A percentile compares a stretch with the other conserved stretches of the same genome.
Evolutionary conservation across 371 early-diverging fungal genomes (phyloP).

Genomic region (Saksenaea oblongispora): DNA sequence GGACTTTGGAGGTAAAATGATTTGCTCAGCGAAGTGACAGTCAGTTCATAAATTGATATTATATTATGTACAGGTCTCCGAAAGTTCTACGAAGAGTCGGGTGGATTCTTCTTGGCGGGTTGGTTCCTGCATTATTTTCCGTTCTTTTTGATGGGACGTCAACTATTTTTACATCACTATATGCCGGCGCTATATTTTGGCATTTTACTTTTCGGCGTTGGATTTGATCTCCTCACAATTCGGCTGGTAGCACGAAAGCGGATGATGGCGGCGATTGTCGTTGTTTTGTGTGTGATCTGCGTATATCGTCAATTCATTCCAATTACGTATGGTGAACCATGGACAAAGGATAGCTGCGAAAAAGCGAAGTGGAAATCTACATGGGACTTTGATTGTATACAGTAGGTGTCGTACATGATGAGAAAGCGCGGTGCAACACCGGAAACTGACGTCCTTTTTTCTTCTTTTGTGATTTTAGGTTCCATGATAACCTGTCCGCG

Average conservation of each 20-base stretch:
- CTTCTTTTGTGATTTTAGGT: constrained; percentile 19
- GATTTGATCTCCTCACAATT: constrained; percentile 79
- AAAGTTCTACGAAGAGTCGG: constrained; percentile 64
- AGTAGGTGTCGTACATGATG: constrained; percentile 18
- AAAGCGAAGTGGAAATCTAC: constrained; percentile 77
- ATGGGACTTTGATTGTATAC: constrained; percentile 70
- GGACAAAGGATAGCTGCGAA: constrained; percentile 70
- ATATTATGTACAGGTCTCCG: constrained; percentile 27
- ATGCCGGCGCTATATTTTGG: constrained; percentile 91
- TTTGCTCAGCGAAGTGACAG: constrained; percentile 25
- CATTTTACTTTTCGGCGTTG: constrained; percentile 72
- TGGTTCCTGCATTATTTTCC: constrained; percentile 96
- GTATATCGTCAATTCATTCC: constrained; percentile 75
- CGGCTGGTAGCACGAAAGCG: constrained; percentile 52
- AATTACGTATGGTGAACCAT: constrained; percentile 82
- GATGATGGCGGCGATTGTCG: constrained; percentile 47
- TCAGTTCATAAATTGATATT: constrained; percentile 12
- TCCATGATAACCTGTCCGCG: constrained; percentile 30
- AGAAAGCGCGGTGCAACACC: not conserved
- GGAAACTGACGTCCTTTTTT: not conserved
- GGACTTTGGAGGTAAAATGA: constrained; percentile 46
- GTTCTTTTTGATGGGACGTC: constrained; percentile 96
- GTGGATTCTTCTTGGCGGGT: constrained; percentile 85
- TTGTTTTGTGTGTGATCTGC: constrained; percentile 52
- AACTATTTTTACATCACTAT: constrained; percentile 98